These are phyloP conservation scores for Boletus tylopilopsis DNA, from an alignment of 768 basidiomycete species.

Conservation along the genomic window DNA sequence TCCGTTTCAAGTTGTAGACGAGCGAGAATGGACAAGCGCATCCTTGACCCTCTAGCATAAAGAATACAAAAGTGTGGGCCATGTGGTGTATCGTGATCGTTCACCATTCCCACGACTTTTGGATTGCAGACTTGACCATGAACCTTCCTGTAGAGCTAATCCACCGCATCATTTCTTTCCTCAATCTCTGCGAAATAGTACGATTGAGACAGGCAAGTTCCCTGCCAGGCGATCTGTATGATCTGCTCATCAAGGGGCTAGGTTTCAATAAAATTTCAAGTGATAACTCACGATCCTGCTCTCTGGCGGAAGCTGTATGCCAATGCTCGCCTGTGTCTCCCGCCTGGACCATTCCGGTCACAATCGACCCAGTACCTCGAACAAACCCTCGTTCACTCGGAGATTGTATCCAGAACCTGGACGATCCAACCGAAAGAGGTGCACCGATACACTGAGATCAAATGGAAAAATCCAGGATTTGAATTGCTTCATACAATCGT, in stretches of 20 bases:
- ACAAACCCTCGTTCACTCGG: background rate
- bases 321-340: background rate
- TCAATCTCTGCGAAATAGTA: background rate
- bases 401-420: background rate
- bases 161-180: background rate
- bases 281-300: background rate
- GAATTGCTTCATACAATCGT: too few relatives aligned
- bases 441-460: too few relatives aligned
- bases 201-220: background rate
- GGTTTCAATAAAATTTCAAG: background rate
- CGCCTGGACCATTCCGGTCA: background rate
- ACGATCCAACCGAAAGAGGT: too few relatives aligned
- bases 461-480: background rate
- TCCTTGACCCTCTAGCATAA: too few relatives aligned
- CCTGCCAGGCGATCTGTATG: too few relatives aligned
- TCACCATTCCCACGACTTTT: too few relatives aligned
- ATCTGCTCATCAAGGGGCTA: background rate
- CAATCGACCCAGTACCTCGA: background rate
- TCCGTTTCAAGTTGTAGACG: too few relatives aligned
- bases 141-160: background rate
- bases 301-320: background rate
- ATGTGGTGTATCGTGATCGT: too few relatives aligned
- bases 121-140: too few relatives aligned
- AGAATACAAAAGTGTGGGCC: too few relatives aligned
- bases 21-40: too few relatives aligned